Base-by-base conservation (phyloP, 2,329 filamentous ascomycete species). In the Colletotrichum sp. region DNA sequence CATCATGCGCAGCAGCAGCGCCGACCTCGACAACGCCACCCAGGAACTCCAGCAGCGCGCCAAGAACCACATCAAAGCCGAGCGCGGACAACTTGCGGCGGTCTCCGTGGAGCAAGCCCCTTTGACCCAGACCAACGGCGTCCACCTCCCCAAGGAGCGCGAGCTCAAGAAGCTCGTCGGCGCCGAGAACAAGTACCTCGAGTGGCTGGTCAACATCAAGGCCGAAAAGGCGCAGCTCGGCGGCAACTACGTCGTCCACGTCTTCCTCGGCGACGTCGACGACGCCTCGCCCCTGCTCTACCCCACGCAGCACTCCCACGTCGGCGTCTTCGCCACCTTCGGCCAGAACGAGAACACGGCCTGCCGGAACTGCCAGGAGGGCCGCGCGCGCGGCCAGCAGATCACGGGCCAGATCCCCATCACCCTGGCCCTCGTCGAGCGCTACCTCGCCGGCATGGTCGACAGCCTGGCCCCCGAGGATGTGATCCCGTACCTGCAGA, bases 181-280 rank as follows among this genome's bases (percentile, higher is more conserved):
- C 6, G 25, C 63, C 11, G 65, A 83, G 71, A 82, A 81, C 74
- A 81, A 81, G 34, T 84, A 86, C 78, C 82, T 81, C 34, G 84
- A 93, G 75, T 93, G 91, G 85, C 84, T 89, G 15, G 87, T 89
- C 79, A 91, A 90, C 79, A 86, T 93, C 76, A 84, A 85, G n/a
- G 87, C 90, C 5, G 80, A 86, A 69, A 91, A 89, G 78, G 85
- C 87, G 73, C 87, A 87, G 6, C 82, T 89, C 4, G 84, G 86
- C 27, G 87, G 86, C 4, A 88, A 90, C 8, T 92, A 90, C 82
- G 87, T 87, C 39, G 84, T 93, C 25, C 89, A 90, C 79, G 83
- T 92, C 76, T 93, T 93, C 84, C 82, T 93, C 6, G 81, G 83
- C 44, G 81, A 86, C 68, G 80, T 85, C 2, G 76, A 79, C 15